Conservation (phyloP, 768 basidiomycete genomes). For the Agaricus subrufescens region DNA sequence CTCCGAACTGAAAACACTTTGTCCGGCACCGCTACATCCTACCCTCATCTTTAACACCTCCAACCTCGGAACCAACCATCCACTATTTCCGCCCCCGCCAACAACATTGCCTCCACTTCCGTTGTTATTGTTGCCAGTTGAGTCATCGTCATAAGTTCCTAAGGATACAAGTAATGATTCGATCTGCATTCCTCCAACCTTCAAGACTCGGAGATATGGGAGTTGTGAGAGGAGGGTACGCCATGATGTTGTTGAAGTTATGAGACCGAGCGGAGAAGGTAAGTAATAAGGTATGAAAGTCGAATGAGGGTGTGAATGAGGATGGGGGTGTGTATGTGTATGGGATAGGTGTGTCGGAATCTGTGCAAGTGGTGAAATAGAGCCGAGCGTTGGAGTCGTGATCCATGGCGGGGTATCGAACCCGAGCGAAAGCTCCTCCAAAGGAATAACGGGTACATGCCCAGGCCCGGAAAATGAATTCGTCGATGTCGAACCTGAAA, state of each 20-base stretch:
- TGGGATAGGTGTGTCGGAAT: not conserved
- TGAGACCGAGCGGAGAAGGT: slow-evolving; percentile 38
- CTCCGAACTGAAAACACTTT: slow-evolving; percentile 24
- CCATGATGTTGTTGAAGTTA: slow-evolving; percentile 65
- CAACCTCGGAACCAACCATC: slow-evolving; percentile 65
- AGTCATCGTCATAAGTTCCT: slow-evolving; percentile 57
- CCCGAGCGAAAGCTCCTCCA: slow-evolving; percentile 58
- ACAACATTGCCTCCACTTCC: not conserved
- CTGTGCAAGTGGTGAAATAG: not conserved
- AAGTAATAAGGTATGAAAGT: slow-evolving; percentile 41
- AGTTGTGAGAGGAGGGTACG: slow-evolving; percentile 55
- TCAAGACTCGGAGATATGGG: slow-evolving; percentile 50
- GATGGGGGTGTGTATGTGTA: not conserved
- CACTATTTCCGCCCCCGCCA: slow-evolving; percentile 20
- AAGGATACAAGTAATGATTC: slow-evolving; percentile 60
- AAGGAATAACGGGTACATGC: not conserved
- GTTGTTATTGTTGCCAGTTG: not conserved
- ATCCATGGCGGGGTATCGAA: slow-evolving; percentile 36
- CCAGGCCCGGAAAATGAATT: not conserved
- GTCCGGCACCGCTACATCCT: not conserved
- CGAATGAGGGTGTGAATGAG: not conserved
- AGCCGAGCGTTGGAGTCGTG: not conserved
- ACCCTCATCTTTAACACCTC: slow-evolving; percentile 51
- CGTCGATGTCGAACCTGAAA: not conserved
- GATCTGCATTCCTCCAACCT: slow-evolving; percentile 60